These are phyloP conservation scores for Puya raimondii DNA, from an alignment of 176 grass and related monocot genomes.

Conservation along the genomic window DNA sequence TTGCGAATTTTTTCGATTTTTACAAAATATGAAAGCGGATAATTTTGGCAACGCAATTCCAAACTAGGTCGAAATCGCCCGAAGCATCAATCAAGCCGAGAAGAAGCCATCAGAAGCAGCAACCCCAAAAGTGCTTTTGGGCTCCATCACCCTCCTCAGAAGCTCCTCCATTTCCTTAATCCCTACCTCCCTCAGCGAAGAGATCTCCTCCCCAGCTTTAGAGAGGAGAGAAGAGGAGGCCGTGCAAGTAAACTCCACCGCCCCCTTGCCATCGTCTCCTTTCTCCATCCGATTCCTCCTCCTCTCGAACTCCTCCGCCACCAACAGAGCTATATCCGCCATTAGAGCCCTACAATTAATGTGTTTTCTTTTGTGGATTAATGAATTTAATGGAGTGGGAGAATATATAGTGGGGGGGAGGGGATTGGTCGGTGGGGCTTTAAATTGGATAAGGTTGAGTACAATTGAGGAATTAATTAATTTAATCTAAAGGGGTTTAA, in stretches of 20 bases:
- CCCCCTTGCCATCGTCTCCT: constrained; percentile 22
- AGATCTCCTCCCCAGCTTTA: constrained; percentile 21
- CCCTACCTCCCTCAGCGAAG: constrained; percentile 18
- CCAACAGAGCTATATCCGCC: constrained; percentile 70
- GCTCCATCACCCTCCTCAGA: constrained; percentile 20
- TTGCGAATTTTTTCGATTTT: too few species aligned
- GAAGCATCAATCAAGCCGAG: constrained; percentile 35
- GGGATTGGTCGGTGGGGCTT: too few species aligned
- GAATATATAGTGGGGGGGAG: too few species aligned
- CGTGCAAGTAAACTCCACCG: constrained; percentile 32
- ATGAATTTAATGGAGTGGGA: too few species aligned
- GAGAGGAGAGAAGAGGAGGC: constrained; percentile 21
- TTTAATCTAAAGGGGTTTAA: too few species aligned
- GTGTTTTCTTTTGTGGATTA: too few species aligned
- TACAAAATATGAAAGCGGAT: too few species aligned
- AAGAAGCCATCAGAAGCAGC: constrained; percentile 53
- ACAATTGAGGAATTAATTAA: too few species aligned
- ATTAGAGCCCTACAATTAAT: constrained; percentile 17
- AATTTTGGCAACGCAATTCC: background rate
- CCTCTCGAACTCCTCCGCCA: constrained; percentile 74
- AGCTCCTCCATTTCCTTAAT: background rate
- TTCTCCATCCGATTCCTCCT: constrained; percentile 23
- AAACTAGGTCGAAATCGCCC: too few species aligned
- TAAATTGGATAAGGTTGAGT: too few species aligned
- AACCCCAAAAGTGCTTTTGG: constrained; percentile 16